phyloP scores from a whole-genome alignment of 2,329 filamentous ascomycete genomes.

The Microdochium paspali region DNA sequence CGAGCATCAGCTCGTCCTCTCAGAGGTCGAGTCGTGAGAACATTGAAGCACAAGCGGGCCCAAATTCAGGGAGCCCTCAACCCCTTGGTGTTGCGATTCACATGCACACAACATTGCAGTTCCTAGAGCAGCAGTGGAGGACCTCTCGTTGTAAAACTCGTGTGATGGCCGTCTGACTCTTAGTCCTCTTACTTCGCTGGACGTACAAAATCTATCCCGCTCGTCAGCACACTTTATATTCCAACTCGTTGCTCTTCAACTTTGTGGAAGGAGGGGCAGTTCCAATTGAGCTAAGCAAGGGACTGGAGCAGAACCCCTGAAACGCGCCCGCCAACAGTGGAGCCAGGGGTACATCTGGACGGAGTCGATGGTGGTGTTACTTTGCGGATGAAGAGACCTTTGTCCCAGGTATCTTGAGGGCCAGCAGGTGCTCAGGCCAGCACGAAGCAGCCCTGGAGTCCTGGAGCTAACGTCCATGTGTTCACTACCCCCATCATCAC shows the following conservation, averaged over 20 bases:
- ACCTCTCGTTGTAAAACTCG: too few relatives aligned
- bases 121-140: too few relatives aligned
- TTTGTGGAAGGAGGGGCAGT: neutral
- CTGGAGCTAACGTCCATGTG: neutral
- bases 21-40: neutral
- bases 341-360: neutral
- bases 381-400: neutral
- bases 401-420: neutral
- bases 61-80: neutral
- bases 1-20: too few relatives aligned
- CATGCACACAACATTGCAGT: too few relatives aligned
- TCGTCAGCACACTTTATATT: neutral
- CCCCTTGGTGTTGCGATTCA: too few relatives aligned
- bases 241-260: neutral
- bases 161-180: too few relatives aligned
- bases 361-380: neutral
- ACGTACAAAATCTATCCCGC: too few relatives aligned
- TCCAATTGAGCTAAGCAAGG: neutral
- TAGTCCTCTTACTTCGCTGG: too few relatives aligned
- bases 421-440: neutral
- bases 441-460: neutral
- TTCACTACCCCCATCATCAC: neutral
- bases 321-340: neutral
- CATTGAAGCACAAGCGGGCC: neutral
- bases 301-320: neutral